Evolutionary conservation across 768 basidiomycete species (phyloP), one percentile per base, ranked within the genome.

Genomic region (Suillus luteus): DNA sequence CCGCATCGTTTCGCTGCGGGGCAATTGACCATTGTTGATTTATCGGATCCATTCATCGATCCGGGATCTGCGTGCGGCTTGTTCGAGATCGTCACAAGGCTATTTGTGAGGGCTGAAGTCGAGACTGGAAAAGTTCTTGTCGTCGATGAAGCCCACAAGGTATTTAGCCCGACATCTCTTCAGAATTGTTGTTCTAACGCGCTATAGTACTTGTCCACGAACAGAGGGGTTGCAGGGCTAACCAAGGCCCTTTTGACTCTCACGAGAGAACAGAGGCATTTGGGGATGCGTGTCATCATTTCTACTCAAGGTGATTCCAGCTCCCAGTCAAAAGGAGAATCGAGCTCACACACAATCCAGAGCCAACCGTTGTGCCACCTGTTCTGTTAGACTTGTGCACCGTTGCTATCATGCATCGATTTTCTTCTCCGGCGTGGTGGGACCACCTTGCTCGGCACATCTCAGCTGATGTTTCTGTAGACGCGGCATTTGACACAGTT

Each of bases 131-230:
- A 87, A 65, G 81, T 87, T 1, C 77, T 87, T 8, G 81, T 89
- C 1, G 83, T 88, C 2, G 86, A 89, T 60, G 87, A 89, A 62
- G 87, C 87, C 0, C 87, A 88, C 64, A 88, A 89, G 71, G 87
- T 86, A 51, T 48, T 27, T 19, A 24, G 2, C 27, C 35, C 15
- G 7, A 43, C 75, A 24, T 24, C 52, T 37, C 49, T 63, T n/a
- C n/a, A 9, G 22, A 51, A 14, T 3, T 43, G 22, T 24, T 59
- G 10, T 51, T 40, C 12, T 8, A 22, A 57, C 11, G 27, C 3
- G 3, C 24, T 15, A 22, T 38, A 62, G 61, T 87, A 89, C 67
- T 76, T 88, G 1, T 81, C 84, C 0, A 69, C 74, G 4, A 75
- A 71, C 7, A 77, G 73, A 31, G 75, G 74, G 3, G 68, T 81